phyloP scores from a whole-genome alignment of 257 asterid genomes.

The Forsythia suspensa region DNA sequence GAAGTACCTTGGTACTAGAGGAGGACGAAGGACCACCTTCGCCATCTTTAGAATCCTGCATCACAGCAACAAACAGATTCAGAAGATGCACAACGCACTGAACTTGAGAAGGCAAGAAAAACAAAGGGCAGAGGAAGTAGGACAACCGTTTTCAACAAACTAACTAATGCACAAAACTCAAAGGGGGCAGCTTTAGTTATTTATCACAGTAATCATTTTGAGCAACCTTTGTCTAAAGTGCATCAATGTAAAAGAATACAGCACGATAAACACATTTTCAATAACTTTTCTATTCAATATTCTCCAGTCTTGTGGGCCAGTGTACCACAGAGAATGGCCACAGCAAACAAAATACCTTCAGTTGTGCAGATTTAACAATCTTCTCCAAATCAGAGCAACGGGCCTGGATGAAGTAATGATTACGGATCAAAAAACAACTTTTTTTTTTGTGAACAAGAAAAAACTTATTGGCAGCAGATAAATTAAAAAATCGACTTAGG shows the following conservation, averaged over 20 bases:
- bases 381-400: conserved; percentile 71
- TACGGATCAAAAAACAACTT: conserved; percentile 4
- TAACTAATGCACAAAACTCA: not conserved
- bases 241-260: not conserved
- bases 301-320: not conserved
- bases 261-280: conserved; percentile 7
- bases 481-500: not conserved
- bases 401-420: conserved; percentile 46
- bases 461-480: not conserved
- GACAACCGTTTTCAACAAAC: not conserved
- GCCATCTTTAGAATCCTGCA: conserved; percentile 43
- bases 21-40: conserved; percentile 47
- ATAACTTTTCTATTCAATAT: not conserved
- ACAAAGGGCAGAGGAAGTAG: conserved; percentile 14
- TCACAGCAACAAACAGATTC: conserved; percentile 1
- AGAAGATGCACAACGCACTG: conserved; percentile 4
- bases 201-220: not conserved
- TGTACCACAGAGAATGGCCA: not conserved
- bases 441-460: not conserved
- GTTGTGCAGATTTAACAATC: conserved; percentile 50
- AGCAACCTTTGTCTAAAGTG: not conserved
- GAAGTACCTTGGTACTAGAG: conserved; percentile 48
- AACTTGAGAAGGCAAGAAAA: conserved; percentile 8
- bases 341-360: conserved; percentile 43
- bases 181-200: not conserved